Percentiles rank a stretch among this genome's conserved stretches.
These are phyloP conservation scores for Orobanche coerulescens DNA, from an alignment of 257 asterid species.

Conservation along the genomic window DNA sequence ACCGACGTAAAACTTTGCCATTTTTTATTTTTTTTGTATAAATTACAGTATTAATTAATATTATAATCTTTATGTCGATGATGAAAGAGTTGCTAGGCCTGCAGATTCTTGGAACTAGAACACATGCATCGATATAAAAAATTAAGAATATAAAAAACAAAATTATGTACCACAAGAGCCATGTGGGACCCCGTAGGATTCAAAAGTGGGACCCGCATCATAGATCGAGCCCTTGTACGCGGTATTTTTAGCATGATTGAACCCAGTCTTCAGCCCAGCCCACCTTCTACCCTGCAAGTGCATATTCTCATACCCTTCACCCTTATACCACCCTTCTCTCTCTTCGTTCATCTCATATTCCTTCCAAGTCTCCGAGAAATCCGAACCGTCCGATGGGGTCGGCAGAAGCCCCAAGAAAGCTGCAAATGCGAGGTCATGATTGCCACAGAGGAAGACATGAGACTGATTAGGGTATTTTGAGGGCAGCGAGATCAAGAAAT, in stretches of 20 bases:
- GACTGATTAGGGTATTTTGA: constrained; percentile 69
- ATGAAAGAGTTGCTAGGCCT: no score
- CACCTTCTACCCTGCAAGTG: constrained; percentile 91
- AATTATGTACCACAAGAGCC: constrained; percentile 65
- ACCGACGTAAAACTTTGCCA: no score
- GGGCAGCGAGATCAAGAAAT: constrained; percentile 69
- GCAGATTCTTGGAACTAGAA: no score
- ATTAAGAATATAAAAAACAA: background rate
- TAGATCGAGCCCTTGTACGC: constrained; percentile 81
- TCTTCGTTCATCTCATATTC: constrained; percentile 68
- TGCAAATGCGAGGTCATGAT: constrained; percentile 78
- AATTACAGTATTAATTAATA: no score
- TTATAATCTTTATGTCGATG: no score
- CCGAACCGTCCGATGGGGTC: constrained; percentile 62
- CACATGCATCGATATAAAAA: background rate
- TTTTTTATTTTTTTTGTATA: no score
- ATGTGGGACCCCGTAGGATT: constrained; percentile 83
- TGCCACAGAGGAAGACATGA: constrained; percentile 80
- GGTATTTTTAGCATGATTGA: constrained; percentile 51
- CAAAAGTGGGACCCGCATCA: constrained; percentile 79
- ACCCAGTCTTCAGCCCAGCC: constrained; percentile 74
- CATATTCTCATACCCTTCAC: constrained; percentile 76
- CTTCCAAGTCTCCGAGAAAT: constrained; percentile 74
- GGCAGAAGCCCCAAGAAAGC: constrained; percentile 88
- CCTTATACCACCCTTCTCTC: constrained; percentile 86